phyloP scores from a whole-genome alignment of 1,139 yeast genomes.

The Magnusiomyces sp. region DNA sequence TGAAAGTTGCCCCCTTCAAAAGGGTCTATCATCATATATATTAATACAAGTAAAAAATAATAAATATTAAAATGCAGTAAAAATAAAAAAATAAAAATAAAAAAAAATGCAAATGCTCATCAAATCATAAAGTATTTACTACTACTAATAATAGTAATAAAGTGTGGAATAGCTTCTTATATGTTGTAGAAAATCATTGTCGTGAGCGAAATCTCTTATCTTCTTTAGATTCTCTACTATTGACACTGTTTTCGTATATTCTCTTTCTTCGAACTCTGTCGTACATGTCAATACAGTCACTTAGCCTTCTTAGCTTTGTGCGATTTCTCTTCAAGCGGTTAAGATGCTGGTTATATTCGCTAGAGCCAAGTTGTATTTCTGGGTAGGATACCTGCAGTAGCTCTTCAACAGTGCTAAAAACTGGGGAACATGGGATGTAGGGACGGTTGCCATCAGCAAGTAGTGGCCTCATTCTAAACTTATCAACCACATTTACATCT shows the following conservation, averaged over 20 bases:
- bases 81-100: too few species aligned
- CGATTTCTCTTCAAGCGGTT: slow-evolving; percentile 22
- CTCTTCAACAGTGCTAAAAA: slow-evolving; percentile 20
- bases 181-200: too few species aligned
- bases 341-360: slow-evolving; percentile 18
- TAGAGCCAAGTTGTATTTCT: slow-evolving; percentile 16
- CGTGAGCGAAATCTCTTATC: background rate
- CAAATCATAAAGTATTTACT: too few species aligned
- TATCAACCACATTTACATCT: slow-evolving; percentile 20
- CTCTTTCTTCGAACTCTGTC: slow-evolving; percentile 5
- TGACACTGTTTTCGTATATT: background rate
- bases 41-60: too few species aligned
- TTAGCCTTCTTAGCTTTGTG: slow-evolving; percentile 18
- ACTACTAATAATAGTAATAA: background rate
- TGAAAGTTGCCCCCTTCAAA: too few species aligned
- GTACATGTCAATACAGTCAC: slow-evolving; percentile 17
- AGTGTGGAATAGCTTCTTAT: background rate
- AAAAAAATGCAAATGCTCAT: too few species aligned
- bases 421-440: slow-evolving; percentile 21
- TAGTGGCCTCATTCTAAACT: slow-evolving; percentile 22
- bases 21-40: too few species aligned
- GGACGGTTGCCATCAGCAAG: slow-evolving; percentile 25
- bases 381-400: slow-evolving; percentile 21
- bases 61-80: too few species aligned
- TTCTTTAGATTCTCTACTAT: background rate